Conservation (phyloP, 805 yeast species). For the Myxozyma geophila region DNA sequence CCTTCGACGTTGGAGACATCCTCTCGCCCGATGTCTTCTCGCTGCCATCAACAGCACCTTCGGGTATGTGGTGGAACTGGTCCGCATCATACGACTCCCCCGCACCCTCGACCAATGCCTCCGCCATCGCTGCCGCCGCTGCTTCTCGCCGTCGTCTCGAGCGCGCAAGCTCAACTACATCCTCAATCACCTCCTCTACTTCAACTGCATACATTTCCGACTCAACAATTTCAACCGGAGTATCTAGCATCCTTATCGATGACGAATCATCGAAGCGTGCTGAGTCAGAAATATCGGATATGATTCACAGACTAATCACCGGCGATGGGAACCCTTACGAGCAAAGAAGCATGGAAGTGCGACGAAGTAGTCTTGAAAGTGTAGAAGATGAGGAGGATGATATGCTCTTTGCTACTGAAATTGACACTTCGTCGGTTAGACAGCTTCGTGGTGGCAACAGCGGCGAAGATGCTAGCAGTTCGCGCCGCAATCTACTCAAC, state of each 20-base stretch:
- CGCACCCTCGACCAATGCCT: slow-evolving; percentile 12
- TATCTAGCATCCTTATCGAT: slow-evolving; percentile 28
- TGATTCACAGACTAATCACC: slow-evolving; percentile 35
- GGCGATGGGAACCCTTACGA: slow-evolving; percentile 25
- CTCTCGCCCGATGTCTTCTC: slow-evolving; percentile 32
- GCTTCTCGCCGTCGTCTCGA: slow-evolving; percentile 31
- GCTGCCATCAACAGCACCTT: slow-evolving; percentile 8
- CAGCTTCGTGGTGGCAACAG: slow-evolving; percentile 9
- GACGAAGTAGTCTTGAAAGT: slow-evolving; percentile 22
- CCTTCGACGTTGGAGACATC: slow-evolving; percentile 14
- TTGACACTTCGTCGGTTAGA: slow-evolving; percentile 18
- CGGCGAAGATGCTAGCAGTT: not conserved
- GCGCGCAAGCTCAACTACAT: slow-evolving; percentile 26
- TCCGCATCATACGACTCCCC: slow-evolving; percentile 9
- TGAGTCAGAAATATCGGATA: slow-evolving; percentile 33
- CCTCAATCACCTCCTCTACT: slow-evolving; percentile 29
- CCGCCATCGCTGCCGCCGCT: slow-evolving; percentile 25
- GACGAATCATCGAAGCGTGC: slow-evolving; percentile 22
- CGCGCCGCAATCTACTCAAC: slow-evolving; percentile 10
- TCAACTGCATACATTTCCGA: slow-evolving; percentile 29
- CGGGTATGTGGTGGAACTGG: slow-evolving; percentile 20
- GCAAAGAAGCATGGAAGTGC: slow-evolving; percentile 14
- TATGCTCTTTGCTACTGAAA: slow-evolving; percentile 28
- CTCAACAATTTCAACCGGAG: slow-evolving; percentile 26
- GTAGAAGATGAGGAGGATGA: slow-evolving; percentile 30